These are phyloP conservation scores for Vitis hybrid DNA, from an alignment of 177 flowering plant species.

Conservation along the genomic window DNA sequence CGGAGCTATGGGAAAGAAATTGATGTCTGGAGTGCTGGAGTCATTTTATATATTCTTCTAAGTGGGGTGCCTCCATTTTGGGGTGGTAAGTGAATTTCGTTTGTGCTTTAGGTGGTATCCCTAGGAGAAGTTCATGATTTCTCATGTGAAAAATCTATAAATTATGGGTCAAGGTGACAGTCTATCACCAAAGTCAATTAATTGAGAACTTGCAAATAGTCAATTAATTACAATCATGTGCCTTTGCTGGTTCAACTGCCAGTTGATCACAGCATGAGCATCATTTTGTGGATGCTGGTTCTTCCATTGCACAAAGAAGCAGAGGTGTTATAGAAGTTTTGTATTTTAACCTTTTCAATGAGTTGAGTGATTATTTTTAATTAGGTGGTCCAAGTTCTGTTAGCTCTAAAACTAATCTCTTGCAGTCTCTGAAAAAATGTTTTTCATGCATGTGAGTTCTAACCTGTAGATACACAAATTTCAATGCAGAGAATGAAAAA, in stretches of 20 bases:
- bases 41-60: constrained; percentile 86
- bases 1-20: constrained; percentile 84
- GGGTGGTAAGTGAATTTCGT: constrained; percentile 56
- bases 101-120: background rate
- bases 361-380: background rate
- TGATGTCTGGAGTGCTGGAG: constrained; percentile 99
- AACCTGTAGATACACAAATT: background rate
- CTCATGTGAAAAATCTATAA: background rate
- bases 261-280: too few species aligned
- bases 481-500: constrained; percentile 69
- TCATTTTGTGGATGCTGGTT: too few species aligned
- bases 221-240: too few species aligned
- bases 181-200: too few species aligned
- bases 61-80: constrained; percentile 91
- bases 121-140: background rate
- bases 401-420: background rate
- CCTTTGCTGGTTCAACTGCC: too few species aligned
- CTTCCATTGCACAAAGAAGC: background rate
- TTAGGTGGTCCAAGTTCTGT: too few species aligned
- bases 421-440: background rate
- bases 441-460: background rate
- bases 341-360: background rate
- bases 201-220: too few species aligned
- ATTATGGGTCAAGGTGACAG: too few species aligned
- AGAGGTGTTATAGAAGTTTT: background rate